These are phyloP conservation scores for Prunus mira DNA, from an alignment of 306 rosid genomes.

Conservation along the genomic window DNA sequence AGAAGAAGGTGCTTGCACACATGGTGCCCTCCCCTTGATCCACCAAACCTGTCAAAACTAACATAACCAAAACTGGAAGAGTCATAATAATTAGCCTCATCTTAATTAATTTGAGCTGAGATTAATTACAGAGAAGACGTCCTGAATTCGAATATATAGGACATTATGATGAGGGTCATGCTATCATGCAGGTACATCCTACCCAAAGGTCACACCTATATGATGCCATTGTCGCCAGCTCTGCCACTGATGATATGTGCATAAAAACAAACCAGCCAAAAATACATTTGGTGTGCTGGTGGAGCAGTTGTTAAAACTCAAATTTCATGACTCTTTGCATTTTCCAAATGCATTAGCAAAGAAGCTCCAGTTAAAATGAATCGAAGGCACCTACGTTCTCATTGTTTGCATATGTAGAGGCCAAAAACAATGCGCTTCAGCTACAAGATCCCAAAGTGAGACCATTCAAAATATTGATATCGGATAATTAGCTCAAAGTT, in stretches of 20 bases:
- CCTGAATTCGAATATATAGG: slow-evolving; percentile 28
- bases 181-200: slow-evolving; percentile 35
- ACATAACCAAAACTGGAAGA: slow-evolving; percentile 24
- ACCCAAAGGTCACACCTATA: slow-evolving; percentile 42
- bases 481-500: too few species aligned
- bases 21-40: slow-evolving; percentile 36
- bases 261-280: neutral
- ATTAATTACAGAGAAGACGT: neutral
- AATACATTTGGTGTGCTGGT: slow-evolving; percentile 23
- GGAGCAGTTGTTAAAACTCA: slow-evolving; percentile 33
- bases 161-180: slow-evolving; percentile 10
- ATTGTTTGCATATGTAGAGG: too few species aligned
- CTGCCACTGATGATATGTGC: slow-evolving; percentile 1
- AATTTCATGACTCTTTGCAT: slow-evolving; percentile 34
- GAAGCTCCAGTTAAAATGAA: too few species aligned
- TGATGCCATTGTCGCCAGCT: slow-evolving; percentile 29
- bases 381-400: too few species aligned
- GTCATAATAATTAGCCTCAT: slow-evolving; percentile 32
- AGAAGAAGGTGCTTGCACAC: slow-evolving; percentile 71
- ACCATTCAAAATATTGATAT: too few species aligned
- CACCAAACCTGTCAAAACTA: slow-evolving; percentile 28
- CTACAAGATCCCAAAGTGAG: too few species aligned
- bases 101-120: neutral
- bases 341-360: slow-evolving; percentile 6
- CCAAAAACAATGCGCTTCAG: too few species aligned